These are phyloP conservation scores for Ilyonectria mors-panacis DNA, from an alignment of 2,329 filamentous ascomycete genomes.

Conservation along the genomic window DNA sequence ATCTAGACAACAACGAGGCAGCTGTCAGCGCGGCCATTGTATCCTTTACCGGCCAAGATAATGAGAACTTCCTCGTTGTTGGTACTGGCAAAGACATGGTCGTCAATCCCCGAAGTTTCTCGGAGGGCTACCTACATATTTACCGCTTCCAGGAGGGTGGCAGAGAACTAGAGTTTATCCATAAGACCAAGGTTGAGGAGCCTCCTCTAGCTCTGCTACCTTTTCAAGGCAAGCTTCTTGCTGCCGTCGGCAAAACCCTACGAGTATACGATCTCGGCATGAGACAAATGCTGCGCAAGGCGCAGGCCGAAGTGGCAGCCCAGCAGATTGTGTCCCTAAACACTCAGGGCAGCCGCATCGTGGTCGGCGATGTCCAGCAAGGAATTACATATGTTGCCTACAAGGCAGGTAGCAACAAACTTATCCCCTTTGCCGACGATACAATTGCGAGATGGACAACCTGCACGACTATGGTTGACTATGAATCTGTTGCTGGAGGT, in stretches of 20 bases:
- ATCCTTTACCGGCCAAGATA: slow-evolving; percentile 88
- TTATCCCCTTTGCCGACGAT: slow-evolving; percentile 96
- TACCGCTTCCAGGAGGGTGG: slow-evolving; percentile 92
- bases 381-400: slow-evolving; percentile 94
- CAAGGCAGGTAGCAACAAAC: slow-evolving; percentile 90
- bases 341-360: slow-evolving; percentile 90
- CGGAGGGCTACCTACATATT: slow-evolving; percentile 89
- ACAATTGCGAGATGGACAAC: slow-evolving; percentile 92
- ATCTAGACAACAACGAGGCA: slow-evolving; percentile 91
- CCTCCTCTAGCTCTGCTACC: slow-evolving; percentile 91
- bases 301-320: slow-evolving; percentile 83
- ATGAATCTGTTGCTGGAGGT: slow-evolving; percentile 93
- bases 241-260: slow-evolving; percentile 87
- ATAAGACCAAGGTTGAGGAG: slow-evolving; percentile 94
- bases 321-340: slow-evolving; percentile 91
- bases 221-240: slow-evolving; percentile 91
- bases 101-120: slow-evolving; percentile 81
- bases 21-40: slow-evolving; percentile 89
- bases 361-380: slow-evolving; percentile 94
- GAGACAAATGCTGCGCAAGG: slow-evolving; percentile 92
- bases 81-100: slow-evolving; percentile 94
- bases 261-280: slow-evolving; percentile 94
- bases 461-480: slow-evolving; percentile 94
- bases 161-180: slow-evolving; percentile 91
- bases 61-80: slow-evolving; percentile 92